Percentiles rank a stretch among this genome's conserved stretches.
phyloP scores from a whole-genome alignment of 345 rosid species.

The Aurinia saxatilis region DNA sequence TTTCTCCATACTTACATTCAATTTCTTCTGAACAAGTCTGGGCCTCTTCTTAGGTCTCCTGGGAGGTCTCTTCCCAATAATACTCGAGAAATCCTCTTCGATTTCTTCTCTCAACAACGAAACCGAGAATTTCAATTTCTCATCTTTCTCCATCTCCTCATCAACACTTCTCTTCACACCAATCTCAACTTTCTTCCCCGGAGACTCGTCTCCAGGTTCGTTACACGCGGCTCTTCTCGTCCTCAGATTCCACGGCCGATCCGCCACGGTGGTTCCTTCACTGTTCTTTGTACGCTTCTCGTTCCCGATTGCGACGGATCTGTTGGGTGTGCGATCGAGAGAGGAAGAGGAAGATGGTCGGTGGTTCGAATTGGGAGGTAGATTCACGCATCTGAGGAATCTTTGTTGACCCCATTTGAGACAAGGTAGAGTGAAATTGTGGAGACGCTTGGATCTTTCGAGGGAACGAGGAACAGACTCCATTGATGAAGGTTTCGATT shows the following conservation, averaged over 20 bases:
- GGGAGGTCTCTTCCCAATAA: constrained; percentile 17
- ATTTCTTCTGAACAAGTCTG: constrained; percentile 22
- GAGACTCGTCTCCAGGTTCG: constrained; percentile 11
- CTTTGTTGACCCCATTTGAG: constrained; percentile 29
- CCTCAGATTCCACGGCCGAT: constrained; percentile 26
- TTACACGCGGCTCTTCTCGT: constrained; percentile 23
- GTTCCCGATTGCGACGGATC: neutral
- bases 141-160: neutral
- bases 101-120: constrained; percentile 18
- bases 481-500: constrained; percentile 17
- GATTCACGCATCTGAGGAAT: constrained; percentile 22
- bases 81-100: constrained; percentile 6
- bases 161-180: constrained; percentile 6
- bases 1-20: too few relatives aligned
- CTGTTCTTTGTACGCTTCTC: neutral
- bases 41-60: constrained; percentile 31
- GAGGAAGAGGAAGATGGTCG: constrained; percentile 6
- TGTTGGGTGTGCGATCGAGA: constrained; percentile 1
- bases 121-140: constrained; percentile 18
- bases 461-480: neutral
- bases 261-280: neutral
- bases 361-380: constrained; percentile 1
- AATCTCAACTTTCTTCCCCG: neutral
- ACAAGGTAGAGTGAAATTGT: constrained; percentile 16
- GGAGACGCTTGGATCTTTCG: constrained; percentile 25